These are phyloP conservation scores for Ogataea nonfermentans DNA, from an alignment of 805 yeast species.

Conservation along the genomic window DNA sequence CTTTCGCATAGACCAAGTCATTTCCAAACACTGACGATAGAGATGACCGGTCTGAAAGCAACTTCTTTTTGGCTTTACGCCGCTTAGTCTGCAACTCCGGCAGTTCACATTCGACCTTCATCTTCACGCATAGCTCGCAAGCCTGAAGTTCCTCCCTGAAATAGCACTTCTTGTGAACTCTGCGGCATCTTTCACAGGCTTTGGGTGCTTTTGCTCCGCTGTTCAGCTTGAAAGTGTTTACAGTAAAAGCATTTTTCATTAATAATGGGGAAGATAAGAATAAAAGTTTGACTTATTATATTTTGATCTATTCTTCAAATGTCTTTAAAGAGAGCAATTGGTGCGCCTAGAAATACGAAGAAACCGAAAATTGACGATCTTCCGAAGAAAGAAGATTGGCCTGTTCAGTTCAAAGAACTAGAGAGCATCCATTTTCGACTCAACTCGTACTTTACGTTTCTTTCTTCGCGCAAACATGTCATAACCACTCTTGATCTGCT, in stretches of 20 bases:
- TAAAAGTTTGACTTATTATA: too few species aligned
- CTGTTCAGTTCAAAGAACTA: conserved; percentile 38
- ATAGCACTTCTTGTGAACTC: conserved; percentile 26
- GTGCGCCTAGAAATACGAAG: conserved; percentile 8
- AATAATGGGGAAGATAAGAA: conserved; percentile 1
- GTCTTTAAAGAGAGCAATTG: conserved; percentile 4
- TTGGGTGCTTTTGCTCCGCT: conserved; percentile 16
- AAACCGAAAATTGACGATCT: neutral
- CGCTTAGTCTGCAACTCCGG: neutral
- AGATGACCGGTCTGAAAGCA: neutral
- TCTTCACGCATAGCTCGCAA: conserved; percentile 17
- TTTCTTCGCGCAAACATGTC: conserved; percentile 58
- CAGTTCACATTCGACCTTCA: conserved; percentile 12
- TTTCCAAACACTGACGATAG: conserved; percentile 15
- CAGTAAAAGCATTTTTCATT: conserved; percentile 5
- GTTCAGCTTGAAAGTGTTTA: conserved; percentile 21
- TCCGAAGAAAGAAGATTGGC: conserved; percentile 23
- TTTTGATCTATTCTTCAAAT: neutral
- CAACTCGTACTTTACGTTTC: conserved; percentile 61
- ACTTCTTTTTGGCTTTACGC: neutral
- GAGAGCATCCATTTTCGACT: conserved; percentile 49
- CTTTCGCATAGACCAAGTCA: conserved; percentile 29
- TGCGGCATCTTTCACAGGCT: conserved; percentile 30
- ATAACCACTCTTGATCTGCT: conserved; percentile 55
- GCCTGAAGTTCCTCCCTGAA: conserved; percentile 8